phyloP scores from a whole-genome alignment of 2,329 filamentous ascomycete genomes.

The Elsinoe australis region DNA sequence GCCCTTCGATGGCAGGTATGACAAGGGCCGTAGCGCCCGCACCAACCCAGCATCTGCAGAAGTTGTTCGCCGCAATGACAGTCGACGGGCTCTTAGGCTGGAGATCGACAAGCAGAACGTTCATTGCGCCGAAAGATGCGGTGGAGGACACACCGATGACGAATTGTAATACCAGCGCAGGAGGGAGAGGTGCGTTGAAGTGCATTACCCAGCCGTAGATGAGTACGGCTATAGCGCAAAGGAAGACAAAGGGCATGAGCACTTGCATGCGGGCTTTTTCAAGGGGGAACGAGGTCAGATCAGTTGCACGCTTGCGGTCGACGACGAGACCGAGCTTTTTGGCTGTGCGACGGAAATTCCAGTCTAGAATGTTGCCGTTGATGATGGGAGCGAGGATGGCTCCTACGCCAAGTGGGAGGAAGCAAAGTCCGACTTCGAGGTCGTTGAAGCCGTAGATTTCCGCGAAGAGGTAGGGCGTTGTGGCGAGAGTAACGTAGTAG shows the following conservation, averaged over 20 bases:
- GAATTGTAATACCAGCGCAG: constrained; percentile 42
- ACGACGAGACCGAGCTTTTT: constrained; percentile 53
- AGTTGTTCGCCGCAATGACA: constrained; percentile 34
- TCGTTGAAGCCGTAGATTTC: constrained; percentile 41
- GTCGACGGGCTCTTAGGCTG: constrained; percentile 35
- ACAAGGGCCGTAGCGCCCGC: constrained; percentile 34
- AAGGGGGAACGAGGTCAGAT: constrained; percentile 47
- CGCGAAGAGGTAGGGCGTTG: constrained; percentile 41
- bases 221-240: constrained; percentile 31
- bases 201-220: constrained; percentile 39
- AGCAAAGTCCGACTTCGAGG: constrained; percentile 40
- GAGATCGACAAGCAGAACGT: constrained; percentile 37
- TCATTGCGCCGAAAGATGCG: constrained; percentile 49
- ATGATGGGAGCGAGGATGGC: constrained; percentile 33
- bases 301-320: constrained; percentile 49
- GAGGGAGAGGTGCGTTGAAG: constrained; percentile 33
- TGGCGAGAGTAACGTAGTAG: constrained; percentile 42
- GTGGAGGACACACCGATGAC: constrained; percentile 50
- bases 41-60: constrained; percentile 32
- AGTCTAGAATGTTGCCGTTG: constrained; percentile 55
- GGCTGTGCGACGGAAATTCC: constrained; percentile 65
- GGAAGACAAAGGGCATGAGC: constrained; percentile 31
- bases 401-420: constrained; percentile 35
- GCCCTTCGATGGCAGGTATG: constrained; percentile 36
- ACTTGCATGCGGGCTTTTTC: constrained; percentile 39